Evolutionary conservation across 192 early-diverging fungal species (phyloP).

Genomic region (Fimicolochytrium jonesii): DNA sequence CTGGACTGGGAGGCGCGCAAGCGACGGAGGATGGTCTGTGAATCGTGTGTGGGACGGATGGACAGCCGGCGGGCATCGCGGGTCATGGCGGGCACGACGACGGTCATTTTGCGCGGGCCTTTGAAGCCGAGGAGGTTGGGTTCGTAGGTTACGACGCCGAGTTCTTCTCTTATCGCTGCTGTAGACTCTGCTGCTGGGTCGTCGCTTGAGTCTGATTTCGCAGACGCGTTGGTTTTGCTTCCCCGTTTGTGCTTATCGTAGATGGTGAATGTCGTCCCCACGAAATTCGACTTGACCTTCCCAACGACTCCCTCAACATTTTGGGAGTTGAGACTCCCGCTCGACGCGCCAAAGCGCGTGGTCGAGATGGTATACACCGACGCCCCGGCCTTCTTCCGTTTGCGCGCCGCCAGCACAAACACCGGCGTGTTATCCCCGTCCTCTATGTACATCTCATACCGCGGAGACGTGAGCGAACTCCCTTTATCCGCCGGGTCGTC

Average conservation of each 20-base stretch:
- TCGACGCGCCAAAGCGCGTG: constrained; percentile 6
- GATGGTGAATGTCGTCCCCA: constrained; percentile 79
- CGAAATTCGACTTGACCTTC: constrained; percentile 65
- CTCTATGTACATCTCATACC: constrained; percentile 68
- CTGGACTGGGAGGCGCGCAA: too few species aligned
- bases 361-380: constrained; percentile 62
- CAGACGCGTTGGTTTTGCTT: constrained; percentile 45
- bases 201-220: constrained; percentile 22
- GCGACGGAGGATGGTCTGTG: too few species aligned
- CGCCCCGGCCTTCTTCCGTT: constrained; percentile 60
- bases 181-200: neutral
- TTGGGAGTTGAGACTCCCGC: too few species aligned
- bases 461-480: constrained; percentile 59
- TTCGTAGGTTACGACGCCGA: constrained; percentile 69
- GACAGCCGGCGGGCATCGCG: constrained; percentile 51
- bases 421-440: constrained; percentile 41
- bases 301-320: constrained; percentile 5
- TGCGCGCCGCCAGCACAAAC: constrained; percentile 65
- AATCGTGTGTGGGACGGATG: too few species aligned
- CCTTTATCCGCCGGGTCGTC: constrained; percentile 58
- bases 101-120: constrained; percentile 90
- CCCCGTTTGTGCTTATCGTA: constrained; percentile 37
- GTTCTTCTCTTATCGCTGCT: constrained; percentile 55
- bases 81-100: constrained; percentile 69
- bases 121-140: constrained; percentile 83